Percentiles rank a stretch among this genome's conserved stretches.
phyloP scores from a whole-genome alignment of 2,329 filamentous ascomycete species.

The Chalaropsis thielavioides region DNA sequence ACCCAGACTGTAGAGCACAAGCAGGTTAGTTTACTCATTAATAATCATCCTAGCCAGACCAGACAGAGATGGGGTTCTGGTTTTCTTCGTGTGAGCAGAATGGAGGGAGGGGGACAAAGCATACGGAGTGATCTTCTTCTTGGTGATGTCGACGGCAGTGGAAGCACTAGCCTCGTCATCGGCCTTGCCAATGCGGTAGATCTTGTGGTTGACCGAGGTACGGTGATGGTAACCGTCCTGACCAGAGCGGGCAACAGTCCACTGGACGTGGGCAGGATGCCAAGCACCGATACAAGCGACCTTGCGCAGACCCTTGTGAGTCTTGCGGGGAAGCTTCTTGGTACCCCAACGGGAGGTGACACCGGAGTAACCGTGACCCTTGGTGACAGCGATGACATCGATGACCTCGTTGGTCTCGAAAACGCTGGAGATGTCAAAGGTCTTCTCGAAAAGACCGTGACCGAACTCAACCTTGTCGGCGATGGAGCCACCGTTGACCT shows the following conservation, averaged over 20 bases:
- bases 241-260: constrained; percentile 99
- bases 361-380: constrained; percentile 97
- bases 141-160: constrained; percentile 91
- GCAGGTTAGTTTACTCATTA: constrained; percentile 24
- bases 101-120: constrained; percentile 31
- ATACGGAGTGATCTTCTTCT: constrained; percentile 99
- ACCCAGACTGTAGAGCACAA: constrained; percentile 54
- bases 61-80: no score
- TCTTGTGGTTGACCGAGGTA: constrained; percentile 99
- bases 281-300: constrained; percentile 99
- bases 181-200: constrained; percentile 96
- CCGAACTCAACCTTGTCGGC: constrained; percentile 96
- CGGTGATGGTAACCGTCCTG: constrained; percentile 99
- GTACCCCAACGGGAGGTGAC: constrained; percentile 97
- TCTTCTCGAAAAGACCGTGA: constrained; percentile 97
- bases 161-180: constrained; percentile 82
- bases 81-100: no score
- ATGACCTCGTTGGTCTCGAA: constrained; percentile 99
- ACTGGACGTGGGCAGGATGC: constrained; percentile 99
- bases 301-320: constrained; percentile 99
- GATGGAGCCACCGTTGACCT: constrained; percentile 94
- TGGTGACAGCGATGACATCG: constrained; percentile 97
- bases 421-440: constrained; percentile 78
- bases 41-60: not conserved
- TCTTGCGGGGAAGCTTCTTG: constrained; percentile 99